phyloP scores from a whole-genome alignment of 371 early-diverging fungal genomes.

The Smittium mucronatum region DNA sequence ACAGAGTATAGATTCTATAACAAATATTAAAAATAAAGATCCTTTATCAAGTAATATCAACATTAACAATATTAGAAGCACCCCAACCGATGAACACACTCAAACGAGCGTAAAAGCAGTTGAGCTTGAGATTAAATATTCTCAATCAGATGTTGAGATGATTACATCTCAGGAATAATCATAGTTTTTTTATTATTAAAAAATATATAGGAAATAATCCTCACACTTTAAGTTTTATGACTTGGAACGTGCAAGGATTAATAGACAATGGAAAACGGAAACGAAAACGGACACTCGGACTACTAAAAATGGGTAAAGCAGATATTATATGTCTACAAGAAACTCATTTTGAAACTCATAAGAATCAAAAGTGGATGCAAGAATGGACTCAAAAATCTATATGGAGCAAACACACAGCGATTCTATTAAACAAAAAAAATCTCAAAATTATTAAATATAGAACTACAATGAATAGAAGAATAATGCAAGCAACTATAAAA shows the following conservation, averaged over 20 bases:
- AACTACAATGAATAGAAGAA: not conserved
- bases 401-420: not conserved
- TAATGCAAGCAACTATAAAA: not conserved
- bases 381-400: not conserved
- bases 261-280: not conserved
- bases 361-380: not conserved
- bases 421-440: not conserved
- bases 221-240: too few species aligned
- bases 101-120: too few species aligned
- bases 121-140: too few species aligned
- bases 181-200: too few species aligned
- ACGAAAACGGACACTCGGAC: not conserved
- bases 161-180: too few species aligned
- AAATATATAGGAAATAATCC: too few species aligned
- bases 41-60: too few species aligned
- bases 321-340: not conserved
- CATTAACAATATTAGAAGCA: too few species aligned
- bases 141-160: too few species aligned
- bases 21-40: too few species aligned
- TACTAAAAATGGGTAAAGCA: not conserved
- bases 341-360: not conserved
- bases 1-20: too few species aligned
- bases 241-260: not conserved
- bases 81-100: too few species aligned
- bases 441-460: not conserved